A percentile compares a stretch with the other conserved stretches of the same genome.
phyloP scores from a whole-genome alignment of 306 rosid genomes.

The Rosa lucieae region DNA sequence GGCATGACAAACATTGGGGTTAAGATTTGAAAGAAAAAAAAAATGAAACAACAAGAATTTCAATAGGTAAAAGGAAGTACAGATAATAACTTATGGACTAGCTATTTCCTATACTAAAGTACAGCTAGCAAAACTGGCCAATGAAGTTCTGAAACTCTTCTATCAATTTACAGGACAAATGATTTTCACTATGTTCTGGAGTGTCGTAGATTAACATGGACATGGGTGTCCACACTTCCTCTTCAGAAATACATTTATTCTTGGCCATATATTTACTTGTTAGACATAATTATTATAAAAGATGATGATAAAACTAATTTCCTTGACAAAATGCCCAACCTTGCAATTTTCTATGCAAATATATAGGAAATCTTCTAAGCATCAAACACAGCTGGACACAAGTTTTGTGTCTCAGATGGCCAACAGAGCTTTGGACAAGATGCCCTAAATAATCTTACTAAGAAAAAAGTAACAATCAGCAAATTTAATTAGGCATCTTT shows the following conservation, averaged over 20 bases:
- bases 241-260: too few species aligned
- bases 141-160: not conserved
- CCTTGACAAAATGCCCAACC: too few species aligned
- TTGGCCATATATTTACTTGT: too few species aligned
- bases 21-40: not conserved
- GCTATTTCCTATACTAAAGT: not conserved
- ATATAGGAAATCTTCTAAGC: not conserved
- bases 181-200: too few species aligned
- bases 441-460: not conserved
- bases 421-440: not conserved
- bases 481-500: too few species aligned
- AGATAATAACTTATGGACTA: not conserved
- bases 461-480: not conserved
- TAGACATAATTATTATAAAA: too few species aligned
- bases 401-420: not conserved
- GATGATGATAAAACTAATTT: too few species aligned
- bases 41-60: constrained; percentile 7
- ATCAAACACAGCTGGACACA: not conserved
- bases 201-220: too few species aligned
- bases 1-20: constrained; percentile 21
- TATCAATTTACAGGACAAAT: not conserved
- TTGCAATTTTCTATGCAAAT: not conserved
- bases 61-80: not conserved
- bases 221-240: too few species aligned
- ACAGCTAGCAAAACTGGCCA: not conserved